Base-by-base conservation (phyloP, 305 asterid species). In the Fraxinus xanthoxyloides region DNA sequence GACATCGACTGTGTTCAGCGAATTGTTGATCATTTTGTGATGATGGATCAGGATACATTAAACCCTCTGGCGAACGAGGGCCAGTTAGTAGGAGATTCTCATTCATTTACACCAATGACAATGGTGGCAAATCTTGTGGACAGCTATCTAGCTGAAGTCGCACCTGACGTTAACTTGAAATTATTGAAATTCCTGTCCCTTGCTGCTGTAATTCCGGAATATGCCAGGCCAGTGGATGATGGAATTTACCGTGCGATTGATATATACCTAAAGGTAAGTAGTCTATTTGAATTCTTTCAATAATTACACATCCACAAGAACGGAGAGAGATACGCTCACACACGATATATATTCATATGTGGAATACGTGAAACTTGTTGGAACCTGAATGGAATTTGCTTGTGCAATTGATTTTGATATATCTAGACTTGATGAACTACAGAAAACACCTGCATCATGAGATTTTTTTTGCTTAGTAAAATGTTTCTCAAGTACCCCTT, bases 171-270 rank as follows among this genome's bases (percentile, higher is more conserved):
- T n/a, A 88, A 88, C 87, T 79, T 90, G 88, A 88, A 85, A 74
- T 19, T 86, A 21, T 82, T 78, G 10, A 88, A 86, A 19, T 90
- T 90, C 72, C 59, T 79, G 77, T 26, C 84, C n/a, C 87, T 90
- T 7, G 90, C 92, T 69, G 83, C 89, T 79, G 72, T 85, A 15
- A 82, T 90, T 61, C 94, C 94, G 0, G 89, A 84, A 36, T 85
- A 83, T 32, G 87, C 91, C 7, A 83, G 94, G 81, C 86, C 85
- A 0, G 38, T 78, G 8, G 89, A 87, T 7, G 92, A 90, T 79
- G 92, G 92, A 7, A 76, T 90, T 48, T 90, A 90, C 73, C 85
- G 89, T 2, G 94, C 92, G 0, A 85, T 91, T 5, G 92, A 91
- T 46, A 74, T 82, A 56, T 91, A 87, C 84, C 85, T 91, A 2